Evolutionary conservation across 495 filamentous ascomycete genomes (phyloP).

Genomic region (Penicillium steckii): DNA sequence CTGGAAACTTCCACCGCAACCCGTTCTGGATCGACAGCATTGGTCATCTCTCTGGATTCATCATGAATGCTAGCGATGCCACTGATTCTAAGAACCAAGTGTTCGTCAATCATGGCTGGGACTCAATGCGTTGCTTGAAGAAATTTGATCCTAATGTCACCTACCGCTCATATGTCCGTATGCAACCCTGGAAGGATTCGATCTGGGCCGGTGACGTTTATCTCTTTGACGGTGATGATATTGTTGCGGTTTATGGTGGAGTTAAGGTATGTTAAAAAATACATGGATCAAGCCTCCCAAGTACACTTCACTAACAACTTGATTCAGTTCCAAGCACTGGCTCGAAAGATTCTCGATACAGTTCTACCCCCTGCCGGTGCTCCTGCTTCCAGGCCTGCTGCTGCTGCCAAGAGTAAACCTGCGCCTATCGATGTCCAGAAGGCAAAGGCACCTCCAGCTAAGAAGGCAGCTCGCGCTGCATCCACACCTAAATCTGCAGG

Average conservation of each 20-base stretch:
- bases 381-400: slow-evolving; percentile 37
- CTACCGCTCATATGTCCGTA: slow-evolving; percentile 71
- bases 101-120: slow-evolving; percentile 77
- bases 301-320: too few species aligned
- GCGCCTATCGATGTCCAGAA: slow-evolving; percentile 36
- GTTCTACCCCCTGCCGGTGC: slow-evolving; percentile 61
- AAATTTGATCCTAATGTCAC: slow-evolving; percentile 60
- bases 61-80: slow-evolving; percentile 74
- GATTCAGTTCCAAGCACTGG: slow-evolving; percentile 67
- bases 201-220: slow-evolving; percentile 53
- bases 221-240: slow-evolving; percentile 53
- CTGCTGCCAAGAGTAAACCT: slow-evolving; percentile 30
- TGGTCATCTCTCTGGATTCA: slow-evolving; percentile 68
- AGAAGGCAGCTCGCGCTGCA: slow-evolving; percentile 22
- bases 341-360: slow-evolving; percentile 64
- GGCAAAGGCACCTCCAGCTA: slow-evolving; percentile 34
- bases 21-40: slow-evolving; percentile 74
- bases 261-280: too few species aligned
- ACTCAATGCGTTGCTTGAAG: slow-evolving; percentile 68
- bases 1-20: slow-evolving; percentile 63
- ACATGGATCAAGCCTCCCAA: too few species aligned
- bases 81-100: slow-evolving; percentile 68
- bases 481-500: slow-evolving; percentile 27
- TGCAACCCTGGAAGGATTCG: slow-evolving; percentile 47
- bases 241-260: slow-evolving; percentile 66